Conservation (phyloP, 495 filamentous ascomycete genomes). For the Evernia prunastri region DNA sequence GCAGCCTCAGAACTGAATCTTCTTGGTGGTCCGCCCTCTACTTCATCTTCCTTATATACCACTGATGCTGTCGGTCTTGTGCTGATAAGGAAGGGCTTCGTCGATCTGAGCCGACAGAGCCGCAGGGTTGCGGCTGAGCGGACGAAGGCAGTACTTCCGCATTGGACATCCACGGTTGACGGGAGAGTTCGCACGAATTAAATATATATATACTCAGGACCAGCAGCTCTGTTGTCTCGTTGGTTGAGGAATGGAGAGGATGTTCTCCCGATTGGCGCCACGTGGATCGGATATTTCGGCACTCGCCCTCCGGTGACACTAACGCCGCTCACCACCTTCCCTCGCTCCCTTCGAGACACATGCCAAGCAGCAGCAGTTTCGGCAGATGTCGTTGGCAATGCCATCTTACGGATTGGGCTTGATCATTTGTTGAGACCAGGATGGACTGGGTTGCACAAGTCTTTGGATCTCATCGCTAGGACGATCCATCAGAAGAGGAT, state of each 20-base stretch:
- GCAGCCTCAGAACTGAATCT: background rate
- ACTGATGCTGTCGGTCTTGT: background rate
- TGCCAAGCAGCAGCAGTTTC: background rate
- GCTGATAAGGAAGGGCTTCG: background rate
- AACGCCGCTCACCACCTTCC: background rate
- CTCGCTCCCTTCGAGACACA: conserved; percentile 3
- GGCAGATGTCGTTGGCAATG: background rate
- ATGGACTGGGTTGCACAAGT: background rate
- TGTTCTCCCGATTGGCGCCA: background rate
- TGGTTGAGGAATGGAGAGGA: background rate
- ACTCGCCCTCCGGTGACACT: background rate
- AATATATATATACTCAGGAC: background rate
- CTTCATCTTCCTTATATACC: background rate
- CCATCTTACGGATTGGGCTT: background rate
- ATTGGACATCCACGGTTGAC: background rate
- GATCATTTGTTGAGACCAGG: background rate
- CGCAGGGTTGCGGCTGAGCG: background rate
- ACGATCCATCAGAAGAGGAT: background rate
- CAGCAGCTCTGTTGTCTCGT: background rate
- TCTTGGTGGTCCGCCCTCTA: background rate
- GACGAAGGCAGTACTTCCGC: background rate
- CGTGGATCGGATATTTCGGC: background rate
- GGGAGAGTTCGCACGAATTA: background rate
- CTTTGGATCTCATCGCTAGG: background rate
- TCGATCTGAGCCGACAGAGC: background rate